phyloP scores from a whole-genome alignment of 305 asterid genomes.

The Fraxinus ornus region DNA sequence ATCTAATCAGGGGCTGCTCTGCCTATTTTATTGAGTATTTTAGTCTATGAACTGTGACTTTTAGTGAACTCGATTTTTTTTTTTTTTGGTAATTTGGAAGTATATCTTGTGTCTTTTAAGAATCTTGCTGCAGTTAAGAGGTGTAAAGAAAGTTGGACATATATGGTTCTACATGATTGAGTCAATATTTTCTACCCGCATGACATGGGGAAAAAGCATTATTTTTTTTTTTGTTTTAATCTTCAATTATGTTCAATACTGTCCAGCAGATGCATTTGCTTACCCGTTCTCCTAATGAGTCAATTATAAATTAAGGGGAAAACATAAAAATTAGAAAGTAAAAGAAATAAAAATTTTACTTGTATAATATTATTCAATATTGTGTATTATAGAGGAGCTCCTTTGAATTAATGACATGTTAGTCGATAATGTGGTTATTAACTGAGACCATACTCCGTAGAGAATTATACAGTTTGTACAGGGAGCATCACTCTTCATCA shows the following conservation, averaged over 20 bases:
- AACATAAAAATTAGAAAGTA: no score
- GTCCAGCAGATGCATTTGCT: no score
- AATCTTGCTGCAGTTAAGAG: not conserved
- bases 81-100: not conserved
- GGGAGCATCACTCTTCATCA: not conserved
- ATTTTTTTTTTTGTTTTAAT: no score
- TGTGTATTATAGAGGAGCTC: not conserved
- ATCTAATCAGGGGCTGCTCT: not conserved
- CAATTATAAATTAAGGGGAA: no score
- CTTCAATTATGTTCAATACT: no score
- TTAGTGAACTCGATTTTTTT: not conserved
- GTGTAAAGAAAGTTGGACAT: not conserved
- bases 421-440: not conserved
- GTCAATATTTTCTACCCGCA: no score
- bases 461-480: no score
- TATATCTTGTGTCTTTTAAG: not conserved
- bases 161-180: not conserved
- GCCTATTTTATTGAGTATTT: not conserved
- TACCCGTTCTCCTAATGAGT: no score
- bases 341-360: no score
- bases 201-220: no score
- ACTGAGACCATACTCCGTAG: not conserved
- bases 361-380: no score
- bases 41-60: not conserved
- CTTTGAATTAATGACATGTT: not conserved